Evolutionary conservation across 306 rosid species (phyloP).

Genomic region (Vigna nakashimae): DNA sequence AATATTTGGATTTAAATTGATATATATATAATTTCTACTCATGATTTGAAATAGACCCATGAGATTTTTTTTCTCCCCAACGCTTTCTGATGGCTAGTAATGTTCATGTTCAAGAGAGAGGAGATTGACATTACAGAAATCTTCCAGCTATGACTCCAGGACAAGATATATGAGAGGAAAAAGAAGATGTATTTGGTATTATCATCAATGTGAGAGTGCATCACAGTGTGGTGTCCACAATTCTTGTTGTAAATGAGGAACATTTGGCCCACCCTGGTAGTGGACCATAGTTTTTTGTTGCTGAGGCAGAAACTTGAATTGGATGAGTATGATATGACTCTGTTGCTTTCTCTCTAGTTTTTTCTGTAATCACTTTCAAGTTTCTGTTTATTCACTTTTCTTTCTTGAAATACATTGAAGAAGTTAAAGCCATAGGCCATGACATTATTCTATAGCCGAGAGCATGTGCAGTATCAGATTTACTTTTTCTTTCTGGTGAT

Average conservation of each 20-base stretch:
- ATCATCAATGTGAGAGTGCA: slow-evolving; percentile 56
- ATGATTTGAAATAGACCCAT: neutral
- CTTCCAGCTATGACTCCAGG: slow-evolving; percentile 47
- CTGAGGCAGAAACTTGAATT: slow-evolving; percentile 33
- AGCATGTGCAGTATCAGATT: slow-evolving; percentile 20
- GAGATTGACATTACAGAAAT: slow-evolving; percentile 56
- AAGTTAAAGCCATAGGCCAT: slow-evolving; percentile 31
- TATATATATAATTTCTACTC: neutral
- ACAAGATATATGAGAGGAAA: slow-evolving; percentile 30
- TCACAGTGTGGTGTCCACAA: slow-evolving; percentile 54
- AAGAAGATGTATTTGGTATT: slow-evolving; percentile 40
- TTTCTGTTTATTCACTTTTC: slow-evolving; percentile 24
- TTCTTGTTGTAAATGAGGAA: slow-evolving; percentile 45
- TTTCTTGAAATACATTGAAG: slow-evolving; percentile 19
- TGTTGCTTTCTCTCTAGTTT: slow-evolving; percentile 22
- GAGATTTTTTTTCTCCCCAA: slow-evolving; percentile 9
- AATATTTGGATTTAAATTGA: too few species aligned
- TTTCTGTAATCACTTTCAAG: slow-evolving; percentile 10
- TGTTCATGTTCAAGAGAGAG: slow-evolving; percentile 42
- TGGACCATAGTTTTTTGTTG: slow-evolving; percentile 44
- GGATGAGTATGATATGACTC: slow-evolving; percentile 31
- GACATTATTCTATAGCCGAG: slow-evolving; percentile 26
- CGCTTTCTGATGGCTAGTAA: slow-evolving; percentile 27
- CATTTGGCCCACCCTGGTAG: slow-evolving; percentile 53
- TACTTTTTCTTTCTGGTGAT: neutral